These are phyloP conservation scores for Exophiala sideris DNA, from an alignment of 2,329 filamentous ascomycete species.

Conservation along the genomic window DNA sequence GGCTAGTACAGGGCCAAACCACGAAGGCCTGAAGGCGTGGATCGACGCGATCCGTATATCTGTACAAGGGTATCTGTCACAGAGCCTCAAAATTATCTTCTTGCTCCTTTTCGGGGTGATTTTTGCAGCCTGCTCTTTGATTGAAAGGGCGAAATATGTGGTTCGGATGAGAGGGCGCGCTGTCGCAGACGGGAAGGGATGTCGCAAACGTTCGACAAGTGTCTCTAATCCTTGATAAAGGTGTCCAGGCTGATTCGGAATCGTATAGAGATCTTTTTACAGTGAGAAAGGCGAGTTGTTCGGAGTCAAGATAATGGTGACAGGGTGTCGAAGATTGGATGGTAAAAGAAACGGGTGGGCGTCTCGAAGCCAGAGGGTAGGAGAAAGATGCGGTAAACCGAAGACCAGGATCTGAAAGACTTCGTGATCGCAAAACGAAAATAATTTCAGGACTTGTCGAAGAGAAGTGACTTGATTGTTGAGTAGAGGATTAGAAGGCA, in stretches of 20 bases:
- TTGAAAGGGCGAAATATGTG: constrained; percentile 1
- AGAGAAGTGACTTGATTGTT: background rate
- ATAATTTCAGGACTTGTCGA: background rate
- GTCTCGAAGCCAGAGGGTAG: constrained; percentile 1
- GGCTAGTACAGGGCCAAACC: constrained; percentile 9
- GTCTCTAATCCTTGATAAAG: background rate
- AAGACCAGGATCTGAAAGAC: background rate
- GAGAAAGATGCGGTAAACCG: constrained; percentile 1
- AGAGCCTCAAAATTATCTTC: background rate
- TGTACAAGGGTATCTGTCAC: background rate
- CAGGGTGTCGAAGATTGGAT: constrained; percentile 2
- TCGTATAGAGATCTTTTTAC: background rate
- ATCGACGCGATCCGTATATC: constrained; percentile 3
- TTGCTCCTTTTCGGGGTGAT: background rate
- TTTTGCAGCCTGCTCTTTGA: background rate
- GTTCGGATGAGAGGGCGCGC: constrained; percentile 9
- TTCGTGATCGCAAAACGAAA: constrained; percentile 4
- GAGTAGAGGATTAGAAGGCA: constrained; percentile 7
- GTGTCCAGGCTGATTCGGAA: background rate
- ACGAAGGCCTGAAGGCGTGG: background rate
- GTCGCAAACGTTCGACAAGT: constrained; percentile 10
- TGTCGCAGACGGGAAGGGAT: constrained; percentile 14
- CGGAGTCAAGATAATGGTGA: constrained; percentile 13
- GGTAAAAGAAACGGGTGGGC: constrained; percentile 2
- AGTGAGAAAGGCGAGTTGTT: background rate